phyloP scores from a whole-genome alignment of 2,329 filamentous ascomycete species.

The Clonostachys byssicola region DNA sequence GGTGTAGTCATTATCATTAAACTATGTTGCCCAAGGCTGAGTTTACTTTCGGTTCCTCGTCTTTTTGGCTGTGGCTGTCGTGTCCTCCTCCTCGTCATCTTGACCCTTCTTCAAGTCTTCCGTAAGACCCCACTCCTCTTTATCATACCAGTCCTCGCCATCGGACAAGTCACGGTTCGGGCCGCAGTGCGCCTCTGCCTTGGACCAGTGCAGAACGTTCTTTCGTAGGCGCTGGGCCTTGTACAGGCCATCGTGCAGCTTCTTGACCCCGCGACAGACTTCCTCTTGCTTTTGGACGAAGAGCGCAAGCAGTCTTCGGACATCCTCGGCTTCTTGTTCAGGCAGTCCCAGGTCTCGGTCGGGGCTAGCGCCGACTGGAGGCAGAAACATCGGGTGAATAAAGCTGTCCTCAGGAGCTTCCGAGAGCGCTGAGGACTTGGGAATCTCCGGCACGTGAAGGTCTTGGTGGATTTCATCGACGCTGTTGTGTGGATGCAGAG shows the following conservation, averaged over 20 bases:
- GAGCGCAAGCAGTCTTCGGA: conserved; percentile 66
- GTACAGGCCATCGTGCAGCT: conserved; percentile 66
- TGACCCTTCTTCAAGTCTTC: conserved; percentile 78
- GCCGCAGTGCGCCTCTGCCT: conserved; percentile 70
- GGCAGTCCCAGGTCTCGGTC: conserved; percentile 72
- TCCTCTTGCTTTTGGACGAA: conserved; percentile 88
- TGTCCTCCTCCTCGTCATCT: conserved; percentile 78
- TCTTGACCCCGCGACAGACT: conserved; percentile 66
- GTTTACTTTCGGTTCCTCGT: conserved; percentile 48
- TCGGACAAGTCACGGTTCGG: conserved; percentile 73
- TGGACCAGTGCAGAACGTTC: conserved; percentile 70
- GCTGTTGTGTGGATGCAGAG: not conserved
- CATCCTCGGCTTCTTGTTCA: conserved; percentile 71
- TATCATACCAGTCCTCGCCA: conserved; percentile 86
- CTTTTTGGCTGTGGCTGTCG: conserved; percentile 54
- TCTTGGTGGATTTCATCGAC: conserved; percentile 6
- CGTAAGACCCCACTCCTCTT: conserved; percentile 71
- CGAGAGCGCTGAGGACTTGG: conserved; percentile 8
- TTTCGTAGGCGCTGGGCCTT: conserved; percentile 68
- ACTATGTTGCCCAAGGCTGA: not conserved
- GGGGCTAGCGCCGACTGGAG: conserved; percentile 56
- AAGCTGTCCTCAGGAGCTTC: conserved; percentile 46
- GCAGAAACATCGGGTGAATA: conserved; percentile 72
- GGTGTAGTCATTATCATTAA: too few relatives aligned
- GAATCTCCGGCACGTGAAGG: conserved; percentile 2